Evolutionary conservation across 805 yeast species (phyloP).

Genomic region (Hanseniaspora jakobsenii): DNA sequence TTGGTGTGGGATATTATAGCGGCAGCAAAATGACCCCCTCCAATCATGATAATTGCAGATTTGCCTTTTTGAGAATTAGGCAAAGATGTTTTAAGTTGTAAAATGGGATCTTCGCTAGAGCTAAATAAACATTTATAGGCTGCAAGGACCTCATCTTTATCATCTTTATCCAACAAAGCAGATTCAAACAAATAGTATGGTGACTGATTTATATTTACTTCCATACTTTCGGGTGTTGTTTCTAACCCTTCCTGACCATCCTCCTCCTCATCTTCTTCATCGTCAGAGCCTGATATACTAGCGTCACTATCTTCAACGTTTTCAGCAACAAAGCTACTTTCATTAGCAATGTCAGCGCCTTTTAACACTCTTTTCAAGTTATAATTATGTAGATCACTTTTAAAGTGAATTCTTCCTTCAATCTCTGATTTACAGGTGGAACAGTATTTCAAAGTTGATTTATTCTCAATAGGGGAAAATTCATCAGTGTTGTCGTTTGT

Average conservation of each 20-base stretch:
- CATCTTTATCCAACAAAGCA: conserved; percentile 28
- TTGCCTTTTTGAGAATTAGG: conserved; percentile 26
- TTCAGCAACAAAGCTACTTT: conserved; percentile 43
- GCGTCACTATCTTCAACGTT: conserved; percentile 36
- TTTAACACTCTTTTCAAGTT: conserved; percentile 45
- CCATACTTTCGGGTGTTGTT: conserved; percentile 23
- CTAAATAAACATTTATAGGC: conserved; percentile 54
- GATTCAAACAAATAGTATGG: conserved; percentile 55
- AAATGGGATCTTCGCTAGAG: conserved; percentile 39
- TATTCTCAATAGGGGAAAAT: conserved; percentile 10
- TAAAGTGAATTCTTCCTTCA: conserved; percentile 36
- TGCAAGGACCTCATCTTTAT: conserved; percentile 41
- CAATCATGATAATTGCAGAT: conserved; percentile 83
- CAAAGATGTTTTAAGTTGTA: conserved; percentile 26
- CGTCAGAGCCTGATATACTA: conserved; percentile 50
- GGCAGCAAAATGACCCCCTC: conserved; percentile 97
- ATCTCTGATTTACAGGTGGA: conserved; percentile 23
- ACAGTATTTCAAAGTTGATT: conserved; percentile 17
- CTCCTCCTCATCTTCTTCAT: conserved; percentile 31
- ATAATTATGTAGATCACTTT: conserved; percentile 45
- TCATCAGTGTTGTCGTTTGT: conserved; percentile 14
- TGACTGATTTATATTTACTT: conserved; percentile 57
- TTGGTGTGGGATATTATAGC: conserved; percentile 73
- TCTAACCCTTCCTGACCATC: conserved; percentile 22
- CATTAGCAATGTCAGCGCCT: conserved; percentile 38